Conservation (phyloP, 345 rosid species). For the Eucalyptus sp. region DNA sequence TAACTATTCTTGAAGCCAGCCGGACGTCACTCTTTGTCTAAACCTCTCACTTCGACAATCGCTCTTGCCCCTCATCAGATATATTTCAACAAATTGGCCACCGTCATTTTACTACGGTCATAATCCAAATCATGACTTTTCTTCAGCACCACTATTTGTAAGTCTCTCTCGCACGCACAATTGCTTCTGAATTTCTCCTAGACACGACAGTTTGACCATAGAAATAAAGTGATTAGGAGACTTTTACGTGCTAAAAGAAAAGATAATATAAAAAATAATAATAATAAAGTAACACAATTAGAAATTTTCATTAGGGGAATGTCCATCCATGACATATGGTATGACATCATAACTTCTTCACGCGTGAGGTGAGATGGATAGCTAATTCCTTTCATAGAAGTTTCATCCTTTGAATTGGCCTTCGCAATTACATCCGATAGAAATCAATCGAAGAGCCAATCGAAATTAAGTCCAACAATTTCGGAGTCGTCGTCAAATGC, state of each 20-base stretch:
- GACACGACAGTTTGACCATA: neutral
- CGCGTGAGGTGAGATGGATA: neutral
- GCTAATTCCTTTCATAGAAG: neutral
- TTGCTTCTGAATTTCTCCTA: neutral
- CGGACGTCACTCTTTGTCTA: accelerated
- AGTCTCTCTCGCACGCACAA: neutral
- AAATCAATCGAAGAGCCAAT: neutral
- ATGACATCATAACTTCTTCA: neutral
- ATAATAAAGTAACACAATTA: neutral
- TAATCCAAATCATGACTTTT: neutral
- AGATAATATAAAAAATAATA: neutral
- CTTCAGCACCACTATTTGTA: neutral
- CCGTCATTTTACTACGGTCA: neutral
- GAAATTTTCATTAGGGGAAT: neutral
- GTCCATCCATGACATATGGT: neutral
- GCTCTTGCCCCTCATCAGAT: neutral
- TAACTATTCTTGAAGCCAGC: accelerated
- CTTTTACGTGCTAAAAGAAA: neutral
- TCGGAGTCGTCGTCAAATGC: neutral
- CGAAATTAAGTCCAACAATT: neutral
- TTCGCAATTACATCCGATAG: neutral
- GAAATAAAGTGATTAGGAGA: neutral
- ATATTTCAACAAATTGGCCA: neutral
- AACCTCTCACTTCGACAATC: neutral
- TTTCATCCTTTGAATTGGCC: neutral